Percentiles rank a stretch among this genome's conserved stretches.
Conservation (phyloP, 495 filamentous ascomycete species). For the Jackrogersella minutella region DNA sequence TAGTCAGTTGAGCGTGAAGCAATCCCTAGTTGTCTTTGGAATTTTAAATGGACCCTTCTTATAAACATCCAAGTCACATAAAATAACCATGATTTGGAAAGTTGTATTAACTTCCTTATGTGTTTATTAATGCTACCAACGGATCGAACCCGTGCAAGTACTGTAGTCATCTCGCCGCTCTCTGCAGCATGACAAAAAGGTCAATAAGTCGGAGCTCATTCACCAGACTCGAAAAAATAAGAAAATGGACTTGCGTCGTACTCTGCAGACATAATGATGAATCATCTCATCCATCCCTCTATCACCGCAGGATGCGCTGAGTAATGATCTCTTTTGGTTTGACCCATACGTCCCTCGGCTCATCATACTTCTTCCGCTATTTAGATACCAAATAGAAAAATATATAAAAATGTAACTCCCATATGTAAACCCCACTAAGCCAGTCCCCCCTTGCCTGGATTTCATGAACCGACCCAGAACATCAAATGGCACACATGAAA, state of each 20-base stretch:
- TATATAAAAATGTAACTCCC: conserved; percentile 19
- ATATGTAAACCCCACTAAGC: conserved; percentile 27
- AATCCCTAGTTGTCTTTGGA: too few relatives aligned
- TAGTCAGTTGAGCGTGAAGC: too few relatives aligned
- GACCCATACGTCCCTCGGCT: conserved; percentile 23
- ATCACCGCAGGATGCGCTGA: conserved; percentile 23
- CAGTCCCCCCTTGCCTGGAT: conserved; percentile 24
- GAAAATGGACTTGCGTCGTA: conserved; percentile 34
- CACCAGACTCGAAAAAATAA: background rate
- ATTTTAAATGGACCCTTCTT: background rate
- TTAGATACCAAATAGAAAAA: conserved; percentile 27
- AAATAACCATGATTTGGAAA: background rate
- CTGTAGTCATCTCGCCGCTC: conserved; percentile 1
- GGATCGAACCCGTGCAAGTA: conserved; percentile 12
- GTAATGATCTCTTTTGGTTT: conserved; percentile 7
- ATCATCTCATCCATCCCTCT: conserved; percentile 23
- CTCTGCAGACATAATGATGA: conserved; percentile 22
- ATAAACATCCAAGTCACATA: background rate
- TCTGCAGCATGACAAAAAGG: conserved; percentile 10
- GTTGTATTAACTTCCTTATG: conserved; percentile 31
- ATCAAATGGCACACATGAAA: conserved; percentile 22
- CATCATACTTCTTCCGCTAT: conserved; percentile 26
- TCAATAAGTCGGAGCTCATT: conserved; percentile 21
- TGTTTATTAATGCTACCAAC: conserved; percentile 14
- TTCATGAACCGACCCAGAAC: conserved; percentile 25